Base-by-base conservation (phyloP, 148 eudicot species). In the Beta vulgaris region DNA sequence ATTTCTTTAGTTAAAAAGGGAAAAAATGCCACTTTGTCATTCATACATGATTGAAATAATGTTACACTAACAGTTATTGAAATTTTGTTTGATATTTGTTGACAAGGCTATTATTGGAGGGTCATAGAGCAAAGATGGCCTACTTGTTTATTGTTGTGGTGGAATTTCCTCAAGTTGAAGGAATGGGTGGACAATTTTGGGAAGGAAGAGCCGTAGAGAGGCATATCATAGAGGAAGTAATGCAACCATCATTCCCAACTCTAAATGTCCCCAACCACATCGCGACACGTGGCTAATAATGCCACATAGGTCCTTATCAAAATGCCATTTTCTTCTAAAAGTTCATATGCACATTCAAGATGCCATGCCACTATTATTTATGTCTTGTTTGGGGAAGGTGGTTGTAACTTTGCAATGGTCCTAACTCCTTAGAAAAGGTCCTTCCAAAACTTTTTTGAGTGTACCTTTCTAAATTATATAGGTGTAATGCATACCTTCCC, bases 371-470 rank as follows among this genome's bases (percentile, higher is more conserved):
- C 48, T 21, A 78, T 72, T 69, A 64, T 65, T 72, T 54, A 40
- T 72, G 81, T 78, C 81, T 51, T 72, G 26, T 78, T 72, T 39
- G 53, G 70, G 76, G 72, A 72, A 59, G 68, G 61, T 77, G 28
- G 48, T 51, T 60, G 40, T 39, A 48, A 19, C 74, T 71, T 39
- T 34, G 60, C 39, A 36, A 11, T 72, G 76, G 64, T 75, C 65
- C 72, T 54, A 18, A 39, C 1, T 43, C 57, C 48, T 25, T 12
- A 13, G 46, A 31, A 34, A 26, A 26, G 32, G 59, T 51, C 43
- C 40, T 7, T 39, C 44, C 68, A 64, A 64, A n/a, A n/a, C 28
- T 9, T 64, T 64, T 37, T 64, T 25, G n/a, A 32, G 42, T 62
- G 67, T 37, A 64, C 68, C 36, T 46, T 64, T 36, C 3, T 6